These are phyloP conservation scores for Trichoderma hamatum DNA, from an alignment of 2,329 filamentous ascomycete species.

Conservation along the genomic window DNA sequence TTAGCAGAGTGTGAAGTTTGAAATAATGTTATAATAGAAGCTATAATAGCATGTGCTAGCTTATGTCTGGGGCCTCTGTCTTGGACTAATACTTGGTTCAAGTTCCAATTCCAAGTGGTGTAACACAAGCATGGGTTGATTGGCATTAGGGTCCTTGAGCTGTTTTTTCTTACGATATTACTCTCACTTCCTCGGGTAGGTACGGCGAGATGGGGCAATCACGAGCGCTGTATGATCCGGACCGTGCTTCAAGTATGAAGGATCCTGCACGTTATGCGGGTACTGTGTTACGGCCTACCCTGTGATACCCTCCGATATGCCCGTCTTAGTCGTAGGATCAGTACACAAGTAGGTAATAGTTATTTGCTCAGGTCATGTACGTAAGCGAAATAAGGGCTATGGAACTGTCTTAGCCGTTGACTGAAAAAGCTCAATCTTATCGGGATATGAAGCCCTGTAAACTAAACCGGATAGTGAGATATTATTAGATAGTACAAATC, in stretches of 20 bases:
- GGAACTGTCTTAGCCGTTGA: not conserved
- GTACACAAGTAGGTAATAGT: not conserved
- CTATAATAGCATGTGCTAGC: not conserved
- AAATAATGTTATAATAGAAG: not conserved
- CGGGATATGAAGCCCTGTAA: not conserved
- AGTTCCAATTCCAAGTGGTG: not conserved
- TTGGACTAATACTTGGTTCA: not conserved
- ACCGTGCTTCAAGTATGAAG: not conserved
- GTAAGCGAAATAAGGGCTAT: not conserved
- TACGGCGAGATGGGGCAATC: not conserved
- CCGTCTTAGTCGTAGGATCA: no score
- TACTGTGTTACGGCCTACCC: not conserved
- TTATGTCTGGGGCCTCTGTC: not conserved
- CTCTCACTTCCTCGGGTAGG: not conserved
- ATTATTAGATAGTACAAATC: not conserved
- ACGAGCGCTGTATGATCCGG: not conserved
- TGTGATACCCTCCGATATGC: conserved; percentile 1
- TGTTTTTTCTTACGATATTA: not conserved
- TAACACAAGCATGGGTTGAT: not conserved
- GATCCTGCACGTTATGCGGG: not conserved
- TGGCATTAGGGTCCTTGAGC: not conserved
- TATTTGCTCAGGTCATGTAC: not conserved
- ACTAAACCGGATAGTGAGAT: not conserved
- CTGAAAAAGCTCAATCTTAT: not conserved
- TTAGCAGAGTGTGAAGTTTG: not conserved